Conservation (phyloP, 2,329 filamentous ascomycete species). For the Immersiporthe knoxdaviesiana region DNA sequence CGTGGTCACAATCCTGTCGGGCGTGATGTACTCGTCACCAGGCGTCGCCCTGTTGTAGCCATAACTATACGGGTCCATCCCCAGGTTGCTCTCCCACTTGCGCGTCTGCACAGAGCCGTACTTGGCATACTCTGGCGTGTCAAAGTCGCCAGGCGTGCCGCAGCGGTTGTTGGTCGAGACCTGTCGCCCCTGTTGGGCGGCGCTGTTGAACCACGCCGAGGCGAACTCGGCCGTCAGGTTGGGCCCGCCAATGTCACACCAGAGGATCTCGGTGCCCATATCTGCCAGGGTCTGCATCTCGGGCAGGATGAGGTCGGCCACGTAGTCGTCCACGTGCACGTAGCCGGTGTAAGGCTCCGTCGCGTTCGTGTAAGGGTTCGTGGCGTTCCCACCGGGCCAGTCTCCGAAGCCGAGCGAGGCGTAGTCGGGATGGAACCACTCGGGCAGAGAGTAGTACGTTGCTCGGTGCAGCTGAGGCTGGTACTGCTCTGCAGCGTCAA, state of each 20-base stretch:
- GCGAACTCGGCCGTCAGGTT: constrained; percentile 48
- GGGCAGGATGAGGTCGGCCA: constrained; percentile 46
- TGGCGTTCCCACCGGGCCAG: constrained; percentile 47
- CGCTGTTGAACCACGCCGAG: constrained; percentile 46
- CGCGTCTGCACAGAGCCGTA: constrained; percentile 26
- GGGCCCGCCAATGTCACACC: constrained; percentile 50
- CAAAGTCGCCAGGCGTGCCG: constrained; percentile 29
- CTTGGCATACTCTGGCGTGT: constrained; percentile 32
- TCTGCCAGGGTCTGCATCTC: constrained; percentile 48
- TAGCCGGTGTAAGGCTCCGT: constrained; percentile 49
- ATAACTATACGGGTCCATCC: constrained; percentile 32
- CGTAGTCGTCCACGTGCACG: constrained; percentile 45
- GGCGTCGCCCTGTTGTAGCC: constrained; percentile 32
- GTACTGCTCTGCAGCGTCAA: constrained; percentile 46
- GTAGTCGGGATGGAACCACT: constrained; percentile 52
- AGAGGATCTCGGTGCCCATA: constrained; percentile 50
- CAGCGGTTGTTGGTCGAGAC: constrained; percentile 28
- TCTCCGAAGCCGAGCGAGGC: constrained; percentile 43
- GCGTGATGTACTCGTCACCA: constrained; percentile 33
- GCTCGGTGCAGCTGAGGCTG: constrained; percentile 48
- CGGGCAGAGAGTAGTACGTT: constrained; percentile 49
- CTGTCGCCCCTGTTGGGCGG: constrained; percentile 32
- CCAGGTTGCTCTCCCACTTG: constrained; percentile 32
- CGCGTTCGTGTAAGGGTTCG: constrained; percentile 47
- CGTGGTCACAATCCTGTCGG: constrained; percentile 33